These are phyloP conservation scores for Candida glaebosa DNA, from an alignment of 805 yeast species.

Conservation along the genomic window DNA sequence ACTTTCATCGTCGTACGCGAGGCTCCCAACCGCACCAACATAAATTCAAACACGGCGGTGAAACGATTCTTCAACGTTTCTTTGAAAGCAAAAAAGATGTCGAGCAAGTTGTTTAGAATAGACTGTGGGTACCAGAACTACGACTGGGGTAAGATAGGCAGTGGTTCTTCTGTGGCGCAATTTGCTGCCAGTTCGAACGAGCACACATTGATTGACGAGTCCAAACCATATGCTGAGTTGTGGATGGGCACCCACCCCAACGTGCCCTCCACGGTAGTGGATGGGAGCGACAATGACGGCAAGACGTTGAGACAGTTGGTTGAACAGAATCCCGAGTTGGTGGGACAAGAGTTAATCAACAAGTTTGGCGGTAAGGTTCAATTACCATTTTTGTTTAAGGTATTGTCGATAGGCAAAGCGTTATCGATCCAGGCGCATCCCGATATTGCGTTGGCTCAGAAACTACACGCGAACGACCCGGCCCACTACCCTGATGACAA, in stretches of 20 bases:
- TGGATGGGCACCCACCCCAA: conserved; percentile 99
- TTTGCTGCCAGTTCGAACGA: conserved; percentile 75
- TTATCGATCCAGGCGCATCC: conserved; percentile 98
- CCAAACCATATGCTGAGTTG: conserved; percentile 90
- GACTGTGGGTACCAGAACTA: conserved; percentile 70
- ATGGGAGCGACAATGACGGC: conserved; percentile 35
- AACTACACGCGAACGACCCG: conserved; percentile 79
- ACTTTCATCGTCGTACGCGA: too few species aligned
- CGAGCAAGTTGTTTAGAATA: conserved; percentile 32
- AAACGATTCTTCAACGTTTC: not conserved
- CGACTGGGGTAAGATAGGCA: conserved; percentile 88
- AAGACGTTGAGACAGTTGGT: conserved; percentile 64
- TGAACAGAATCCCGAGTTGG: conserved; percentile 51
- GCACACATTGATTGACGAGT: conserved; percentile 56
- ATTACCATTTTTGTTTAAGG: conserved; percentile 91
- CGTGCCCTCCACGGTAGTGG: conserved; percentile 68
- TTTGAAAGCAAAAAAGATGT: conserved; percentile 16
- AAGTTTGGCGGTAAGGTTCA: conserved; percentile 70
- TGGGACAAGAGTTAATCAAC: conserved; percentile 56
- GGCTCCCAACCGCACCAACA: too few species aligned
- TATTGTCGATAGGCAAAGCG: conserved; percentile 87
- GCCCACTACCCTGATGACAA: conserved; percentile 95
- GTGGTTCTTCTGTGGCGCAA: conserved; percentile 82
- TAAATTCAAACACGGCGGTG: too few species aligned
- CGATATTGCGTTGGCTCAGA: conserved; percentile 77